A percentile compares a stretch with the other conserved stretches of the same genome.
phyloP scores from a whole-genome alignment of 2,329 filamentous ascomycete species.

The Fusarium sp. region DNA sequence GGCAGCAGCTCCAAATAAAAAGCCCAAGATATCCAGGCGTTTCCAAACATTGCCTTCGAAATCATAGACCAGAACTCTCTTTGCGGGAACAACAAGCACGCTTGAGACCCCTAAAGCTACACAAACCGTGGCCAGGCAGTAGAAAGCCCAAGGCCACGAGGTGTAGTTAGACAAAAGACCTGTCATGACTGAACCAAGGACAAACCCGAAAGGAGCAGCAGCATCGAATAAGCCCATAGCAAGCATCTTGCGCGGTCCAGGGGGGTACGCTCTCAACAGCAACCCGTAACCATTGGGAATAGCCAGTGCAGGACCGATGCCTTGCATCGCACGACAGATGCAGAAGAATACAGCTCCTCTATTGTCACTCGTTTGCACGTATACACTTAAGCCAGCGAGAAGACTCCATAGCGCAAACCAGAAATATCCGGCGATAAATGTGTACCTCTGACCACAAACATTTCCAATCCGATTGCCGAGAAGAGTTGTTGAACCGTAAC shows the following conservation, averaged over 20 bases:
- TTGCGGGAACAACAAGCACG: constrained; percentile 41
- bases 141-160: constrained; percentile 48
- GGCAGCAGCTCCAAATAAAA: constrained; percentile 27
- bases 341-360: constrained; percentile 43
- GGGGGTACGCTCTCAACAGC: constrained; percentile 45
- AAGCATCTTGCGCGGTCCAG: constrained; percentile 43
- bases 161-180: constrained; percentile 42
- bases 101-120: constrained; percentile 40
- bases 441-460: constrained; percentile 43
- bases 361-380: constrained; percentile 24
- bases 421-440: constrained; percentile 44
- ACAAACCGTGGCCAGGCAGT: constrained; percentile 41
- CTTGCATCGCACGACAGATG: constrained; percentile 46
- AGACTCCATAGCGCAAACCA: constrained; percentile 49
- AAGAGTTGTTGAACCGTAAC: constrained; percentile 40
- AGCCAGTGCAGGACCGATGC: constrained; percentile 43
- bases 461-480: constrained; percentile 45
- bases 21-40: constrained; percentile 41
- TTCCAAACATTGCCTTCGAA: constrained; percentile 47
- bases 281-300: constrained; percentile 45
- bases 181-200: constrained; percentile 46
- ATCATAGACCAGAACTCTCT: constrained; percentile 40
- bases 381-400: constrained; percentile 41
- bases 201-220: constrained; percentile 43
- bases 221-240: constrained; percentile 46